Evolutionary conservation across 352 stramenopile genomes (phyloP), one percentile per base, ranked within the genome.

Genomic region (Aphanomyces invadans): DNA sequence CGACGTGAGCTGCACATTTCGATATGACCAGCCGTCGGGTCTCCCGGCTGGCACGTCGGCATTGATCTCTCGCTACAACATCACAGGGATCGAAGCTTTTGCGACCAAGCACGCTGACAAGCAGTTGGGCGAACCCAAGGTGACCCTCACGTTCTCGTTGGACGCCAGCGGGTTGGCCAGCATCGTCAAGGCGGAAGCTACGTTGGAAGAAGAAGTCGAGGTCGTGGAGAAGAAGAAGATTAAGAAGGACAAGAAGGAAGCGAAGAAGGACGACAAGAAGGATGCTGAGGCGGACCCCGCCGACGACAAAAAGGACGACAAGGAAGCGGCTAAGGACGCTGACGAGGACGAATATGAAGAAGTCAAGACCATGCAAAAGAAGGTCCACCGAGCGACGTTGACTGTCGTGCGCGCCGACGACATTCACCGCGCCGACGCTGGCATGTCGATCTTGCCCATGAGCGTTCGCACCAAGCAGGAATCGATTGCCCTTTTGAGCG

Each of bases 81-180:
- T 99, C 64, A 91, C 87, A 10, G 95, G 96, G 44, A 81, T 99
- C 55, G 81, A 90, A 46, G 80, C 76, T 25, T 97, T 98, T 71
- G 83, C 77, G 0, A 81, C 80, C 42, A 81, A 95, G 69, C 89
- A 97, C 77, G 73, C 79, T 12, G 83, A 95, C 45, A 97, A 97
- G 74, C 83, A 88, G 45, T 69, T 97, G 2, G 83, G 83, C 17
- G 76, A 85, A 49, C 96, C 95, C 12, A 98, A 98, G 77, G 81
- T 98, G 1, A 95, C 90, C 4, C 72, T 98, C 11, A 91, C 92
- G 57, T 98, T 98, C 71, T 82, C 95, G 71, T 74, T 98, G 42
- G 93, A 96, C 69, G 81, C 74, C 21, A 98, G 92, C 68, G 96
- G 95, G 39, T 91, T 97, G 53, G 86, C 86, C 19, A 71, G 80